Evolutionary conservation across 1,139 yeast species (phyloP), one percentile per base, ranked within the genome.

Genomic region (Pneumocystis canis): DNA sequence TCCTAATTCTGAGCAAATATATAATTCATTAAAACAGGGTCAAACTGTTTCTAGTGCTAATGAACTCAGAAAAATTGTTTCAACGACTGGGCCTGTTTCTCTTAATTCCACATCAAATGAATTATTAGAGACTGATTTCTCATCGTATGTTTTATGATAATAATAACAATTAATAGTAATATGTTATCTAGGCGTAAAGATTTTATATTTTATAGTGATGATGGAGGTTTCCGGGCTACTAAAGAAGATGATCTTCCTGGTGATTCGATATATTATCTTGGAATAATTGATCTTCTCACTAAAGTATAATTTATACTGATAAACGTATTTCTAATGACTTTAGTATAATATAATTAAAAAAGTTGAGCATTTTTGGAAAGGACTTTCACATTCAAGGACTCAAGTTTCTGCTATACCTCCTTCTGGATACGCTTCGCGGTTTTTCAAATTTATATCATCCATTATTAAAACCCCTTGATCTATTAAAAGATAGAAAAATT

Each of bases 241-340:
- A 82, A 85, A 70, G 82, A 78, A 61, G 71, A 79, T 61, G 80
- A 88, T 69, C 79, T 81, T 61, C 89, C 89, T 33, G 72, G 82
- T 60, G 78, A 82, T 33, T 83, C 86, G 65, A 82, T 94, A 16
- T 94, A 94, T 74, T 94, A 90, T 71, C 76, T 94, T 69, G 98
- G 98, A 16, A 84, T 94, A 60, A 94, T 94, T 70, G 99, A 94
- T 72, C 90, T 96, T 74, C 77, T 94, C 67, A 94, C 98, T 0
- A 83, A 85, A 40, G 65, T 63, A 54, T 58, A 35, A 20, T n/a
- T 39, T 25, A 31, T 31, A 47, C 32, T 32, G 20, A 20, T 32
- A n/a, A 14, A 3, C 14, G 9, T n/a, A 37, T 25, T 59, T 28
- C 39, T 30, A 59, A 35, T 7, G 30, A 6, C 33, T 28, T 39